Evolutionary conservation across 225 moss, liverwort and hornwort genomes (phyloP).

Genomic region (Physcomitrium patens): DNA sequence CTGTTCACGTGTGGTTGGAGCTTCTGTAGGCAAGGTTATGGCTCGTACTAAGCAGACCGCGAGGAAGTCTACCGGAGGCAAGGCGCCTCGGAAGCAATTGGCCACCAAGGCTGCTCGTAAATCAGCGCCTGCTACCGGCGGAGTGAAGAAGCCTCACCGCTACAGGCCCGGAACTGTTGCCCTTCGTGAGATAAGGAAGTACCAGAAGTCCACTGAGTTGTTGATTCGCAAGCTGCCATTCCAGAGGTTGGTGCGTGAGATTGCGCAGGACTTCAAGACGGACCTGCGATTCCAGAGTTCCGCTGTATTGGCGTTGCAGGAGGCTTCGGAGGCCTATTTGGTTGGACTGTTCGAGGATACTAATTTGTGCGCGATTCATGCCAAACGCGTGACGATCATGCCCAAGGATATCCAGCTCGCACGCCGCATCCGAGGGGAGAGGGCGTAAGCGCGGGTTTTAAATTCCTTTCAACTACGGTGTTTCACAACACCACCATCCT

Average conservation of each 20-base stretch:
- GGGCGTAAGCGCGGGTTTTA: background rate
- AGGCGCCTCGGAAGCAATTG: constrained; percentile 36
- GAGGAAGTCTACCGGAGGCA: constrained; percentile 30
- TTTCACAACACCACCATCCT: constrained; percentile 25
- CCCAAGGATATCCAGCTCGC: constrained; percentile 35
- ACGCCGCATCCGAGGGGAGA: constrained; percentile 29
- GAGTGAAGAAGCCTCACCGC: constrained; percentile 36
- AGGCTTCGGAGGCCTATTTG: constrained; percentile 22
- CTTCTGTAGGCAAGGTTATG: background rate
- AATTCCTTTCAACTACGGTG: background rate
- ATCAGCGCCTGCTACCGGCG: constrained; percentile 28
- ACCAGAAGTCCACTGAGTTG: constrained; percentile 35
- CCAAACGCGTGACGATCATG: constrained; percentile 36
- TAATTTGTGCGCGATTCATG: constrained; percentile 28
- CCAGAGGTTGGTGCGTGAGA: constrained; percentile 36
- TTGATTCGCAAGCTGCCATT: constrained; percentile 30
- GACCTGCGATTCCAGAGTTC: constrained; percentile 33
- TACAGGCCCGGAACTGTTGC: constrained; percentile 30
- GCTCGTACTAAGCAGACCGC: constrained; percentile 40
- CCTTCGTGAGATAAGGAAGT: constrained; percentile 34
- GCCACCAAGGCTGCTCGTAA: constrained; percentile 36
- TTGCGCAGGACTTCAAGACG: constrained; percentile 39
- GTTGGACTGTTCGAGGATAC: constrained; percentile 27
- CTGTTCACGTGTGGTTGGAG: too few species aligned
- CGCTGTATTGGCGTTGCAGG: constrained; percentile 26